Conservation (phyloP, 2,329 filamentous ascomycete species). For the Talaromyces marneffei region DNA sequence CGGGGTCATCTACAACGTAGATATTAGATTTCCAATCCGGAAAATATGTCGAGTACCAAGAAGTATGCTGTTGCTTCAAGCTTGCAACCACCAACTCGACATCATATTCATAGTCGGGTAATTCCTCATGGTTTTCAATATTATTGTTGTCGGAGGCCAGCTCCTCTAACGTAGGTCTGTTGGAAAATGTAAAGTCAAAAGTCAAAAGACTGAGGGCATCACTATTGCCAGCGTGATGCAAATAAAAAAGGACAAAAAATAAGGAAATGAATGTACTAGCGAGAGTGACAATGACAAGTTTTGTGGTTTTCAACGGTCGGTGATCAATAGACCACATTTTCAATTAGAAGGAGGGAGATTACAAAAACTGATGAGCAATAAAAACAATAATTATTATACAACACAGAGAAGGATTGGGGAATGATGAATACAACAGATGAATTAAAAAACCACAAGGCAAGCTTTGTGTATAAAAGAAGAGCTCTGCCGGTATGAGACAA, state of each 20-base stretch:
- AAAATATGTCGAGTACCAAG: constrained; percentile 11
- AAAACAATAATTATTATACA: neutral
- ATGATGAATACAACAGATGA: neutral
- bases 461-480: neutral
- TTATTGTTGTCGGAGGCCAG: neutral
- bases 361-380: neutral
- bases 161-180: neutral
- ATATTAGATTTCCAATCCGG: constrained; percentile 21
- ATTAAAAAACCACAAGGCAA: neutral
- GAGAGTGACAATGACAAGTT: neutral
- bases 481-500: neutral
- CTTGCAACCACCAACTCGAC: constrained; percentile 12
- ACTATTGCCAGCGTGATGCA: neutral
- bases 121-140: neutral
- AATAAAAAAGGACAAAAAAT: constrained; percentile 5
- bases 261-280: constrained; percentile 2
- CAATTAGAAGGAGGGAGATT: neutral
- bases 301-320: neutral
- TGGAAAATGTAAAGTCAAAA: neutral
- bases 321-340: constrained; percentile 5
- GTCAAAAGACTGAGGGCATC: neutral
- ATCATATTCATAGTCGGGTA: neutral
- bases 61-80: constrained; percentile 5
- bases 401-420: neutral
- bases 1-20: constrained; percentile 43